Conservation (phyloP, 441 rosid genomes). For the Isatis lusitanica region DNA sequence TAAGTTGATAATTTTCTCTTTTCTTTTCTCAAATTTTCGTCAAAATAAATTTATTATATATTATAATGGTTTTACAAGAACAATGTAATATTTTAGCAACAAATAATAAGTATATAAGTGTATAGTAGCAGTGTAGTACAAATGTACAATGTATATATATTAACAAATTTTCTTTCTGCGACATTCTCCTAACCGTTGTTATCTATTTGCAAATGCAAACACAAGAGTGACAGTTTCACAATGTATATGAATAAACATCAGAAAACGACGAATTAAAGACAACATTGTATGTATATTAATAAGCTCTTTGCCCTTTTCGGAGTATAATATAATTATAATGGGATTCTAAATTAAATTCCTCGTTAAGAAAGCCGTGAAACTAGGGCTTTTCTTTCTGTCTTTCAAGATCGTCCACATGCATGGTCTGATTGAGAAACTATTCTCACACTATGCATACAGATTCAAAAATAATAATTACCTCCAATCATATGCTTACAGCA, state of each 20-base stretch:
- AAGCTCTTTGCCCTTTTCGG: not conserved
- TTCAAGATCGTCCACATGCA: conserved; percentile 26
- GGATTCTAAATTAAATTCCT: not conserved
- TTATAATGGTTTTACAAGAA: not conserved
- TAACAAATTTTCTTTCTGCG: not conserved
- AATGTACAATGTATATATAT: not conserved
- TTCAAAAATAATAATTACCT: not conserved
- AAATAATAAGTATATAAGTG: not conserved
- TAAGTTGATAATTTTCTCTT: not conserved
- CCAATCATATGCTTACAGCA: not conserved
- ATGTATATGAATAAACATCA: not conserved
- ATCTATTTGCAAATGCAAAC: not conserved
- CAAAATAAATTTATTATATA: not conserved
- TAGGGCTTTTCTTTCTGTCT: conserved; percentile 28
- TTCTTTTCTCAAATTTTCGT: not conserved
- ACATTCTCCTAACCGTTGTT: conserved; percentile 4
- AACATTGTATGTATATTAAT: conserved; percentile 14
- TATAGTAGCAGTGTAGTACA: not conserved
- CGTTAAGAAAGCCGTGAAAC: conserved; percentile 31
- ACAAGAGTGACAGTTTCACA: conserved; percentile 13
- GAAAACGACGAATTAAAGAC: conserved; percentile 13
- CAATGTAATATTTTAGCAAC: not conserved
- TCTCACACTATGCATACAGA: not conserved
- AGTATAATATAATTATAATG: conserved; percentile 2
- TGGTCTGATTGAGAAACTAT: conserved; percentile 3